phyloP scores from a whole-genome alignment of 768 basidiomycete genomes.

The Lactarius quietus region DNA sequence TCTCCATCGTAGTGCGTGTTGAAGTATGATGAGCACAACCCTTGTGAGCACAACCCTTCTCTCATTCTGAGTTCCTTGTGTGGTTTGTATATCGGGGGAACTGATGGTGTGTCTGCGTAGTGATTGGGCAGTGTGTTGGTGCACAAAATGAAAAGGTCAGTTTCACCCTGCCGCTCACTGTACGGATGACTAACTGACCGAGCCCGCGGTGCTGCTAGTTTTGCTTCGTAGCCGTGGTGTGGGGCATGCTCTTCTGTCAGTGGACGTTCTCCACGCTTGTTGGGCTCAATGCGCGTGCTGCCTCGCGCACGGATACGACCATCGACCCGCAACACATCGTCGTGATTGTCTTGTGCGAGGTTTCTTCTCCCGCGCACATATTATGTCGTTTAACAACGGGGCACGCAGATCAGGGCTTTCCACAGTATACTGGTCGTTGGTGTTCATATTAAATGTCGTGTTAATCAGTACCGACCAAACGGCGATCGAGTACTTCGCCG shows the following conservation, averaged over 20 bases:
- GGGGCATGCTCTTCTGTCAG: constrained; percentile 53
- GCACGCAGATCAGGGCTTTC: constrained; percentile 62
- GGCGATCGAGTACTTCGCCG: constrained; percentile 73
- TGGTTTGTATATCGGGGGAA: not conserved
- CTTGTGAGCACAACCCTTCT: constrained; percentile 49
- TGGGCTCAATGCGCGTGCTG: constrained; percentile 43
- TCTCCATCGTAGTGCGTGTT: constrained; percentile 68
- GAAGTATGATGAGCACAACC: constrained; percentile 88
- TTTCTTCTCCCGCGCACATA: not conserved
- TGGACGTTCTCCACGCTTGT: constrained; percentile 65
- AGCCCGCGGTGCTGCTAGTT: constrained; percentile 44
- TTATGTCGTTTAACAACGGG: not conserved
- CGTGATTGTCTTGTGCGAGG: constrained; percentile 66
- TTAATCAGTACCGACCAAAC: constrained; percentile 63
- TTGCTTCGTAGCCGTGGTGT: constrained; percentile 77
- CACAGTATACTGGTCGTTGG: constrained; percentile 57
- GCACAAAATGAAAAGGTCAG: constrained; percentile 85
- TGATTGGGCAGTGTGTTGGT: constrained; percentile 95
- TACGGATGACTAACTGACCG: not conserved
- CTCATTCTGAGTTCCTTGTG: too few relatives aligned
- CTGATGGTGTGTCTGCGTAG: constrained; percentile 35
- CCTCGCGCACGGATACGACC: constrained; percentile 28
- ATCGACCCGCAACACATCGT: constrained; percentile 69
- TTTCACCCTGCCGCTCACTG: not conserved
- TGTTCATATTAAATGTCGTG: constrained; percentile 56